Evolutionary conservation across 1,284 basidiomycete species (phyloP).

Genomic region (Athelia psychrophila): DNA sequence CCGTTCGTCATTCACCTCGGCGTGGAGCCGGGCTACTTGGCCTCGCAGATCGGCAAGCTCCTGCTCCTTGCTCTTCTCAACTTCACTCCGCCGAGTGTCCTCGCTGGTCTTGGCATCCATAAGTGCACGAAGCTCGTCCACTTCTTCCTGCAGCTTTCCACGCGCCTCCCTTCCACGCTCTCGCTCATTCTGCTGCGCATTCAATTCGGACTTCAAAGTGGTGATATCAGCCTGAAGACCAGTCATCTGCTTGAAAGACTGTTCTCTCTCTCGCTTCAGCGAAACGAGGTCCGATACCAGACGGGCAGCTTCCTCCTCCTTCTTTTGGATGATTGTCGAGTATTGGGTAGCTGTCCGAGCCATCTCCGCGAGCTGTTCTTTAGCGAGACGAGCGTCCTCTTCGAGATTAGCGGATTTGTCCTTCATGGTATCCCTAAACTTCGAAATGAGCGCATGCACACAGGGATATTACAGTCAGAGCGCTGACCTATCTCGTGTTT

Average conservation of each 20-base stretch:
- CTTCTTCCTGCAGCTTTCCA: slow-evolving; percentile 72
- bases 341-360: slow-evolving; percentile 77
- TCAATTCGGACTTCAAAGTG: slow-evolving; percentile 64
- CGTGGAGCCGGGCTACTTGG: slow-evolving; percentile 59
- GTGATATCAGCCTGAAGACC: slow-evolving; percentile 72
- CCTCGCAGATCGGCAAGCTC: slow-evolving; percentile 78
- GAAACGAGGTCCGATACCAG: slow-evolving; percentile 57
- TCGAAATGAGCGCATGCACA: slow-evolving; percentile 1
- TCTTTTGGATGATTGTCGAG: slow-evolving; percentile 74
- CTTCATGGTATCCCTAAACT: slow-evolving; percentile 57
- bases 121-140: slow-evolving; percentile 81
- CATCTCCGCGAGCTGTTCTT: slow-evolving; percentile 79
- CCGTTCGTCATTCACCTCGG: slow-evolving; percentile 59
- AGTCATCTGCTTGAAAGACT: slow-evolving; percentile 55
- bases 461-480: slow-evolving; percentile 1
- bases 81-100: slow-evolving; percentile 81
- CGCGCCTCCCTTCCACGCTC: slow-evolving; percentile 50
- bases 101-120: slow-evolving; percentile 87
- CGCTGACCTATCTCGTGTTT: slow-evolving; percentile 66
- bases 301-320: slow-evolving; percentile 70
- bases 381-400: slow-evolving; percentile 67
- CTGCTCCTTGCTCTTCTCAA: slow-evolving; percentile 84
- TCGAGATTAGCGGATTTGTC: slow-evolving; percentile 61
- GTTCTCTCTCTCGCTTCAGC: slow-evolving; percentile 51
- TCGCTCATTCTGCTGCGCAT: slow-evolving; percentile 61